phyloP scores from a whole-genome alignment of 371 early-diverging fungal genomes.

The Dichotomocladium elegans region DNA sequence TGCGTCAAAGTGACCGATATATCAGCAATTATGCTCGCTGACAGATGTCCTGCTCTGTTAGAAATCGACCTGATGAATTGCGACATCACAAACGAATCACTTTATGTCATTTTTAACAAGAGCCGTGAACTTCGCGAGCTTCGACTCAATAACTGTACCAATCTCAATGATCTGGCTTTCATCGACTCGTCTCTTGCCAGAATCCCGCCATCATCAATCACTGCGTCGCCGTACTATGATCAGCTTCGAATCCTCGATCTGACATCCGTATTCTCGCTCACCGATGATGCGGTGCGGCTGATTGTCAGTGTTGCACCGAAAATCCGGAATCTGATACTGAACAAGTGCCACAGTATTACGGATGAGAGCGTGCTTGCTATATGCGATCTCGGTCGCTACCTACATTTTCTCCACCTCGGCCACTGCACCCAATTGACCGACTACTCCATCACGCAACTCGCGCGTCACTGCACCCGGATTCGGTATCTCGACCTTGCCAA shows the following conservation, averaged over 20 bases:
- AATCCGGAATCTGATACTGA: slow-evolving; percentile 54
- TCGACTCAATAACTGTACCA: slow-evolving; percentile 37
- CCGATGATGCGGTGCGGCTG: slow-evolving; percentile 47
- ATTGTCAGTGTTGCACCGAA: slow-evolving; percentile 55
- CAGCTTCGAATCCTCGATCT: slow-evolving; percentile 61
- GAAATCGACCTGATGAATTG: slow-evolving; percentile 61
- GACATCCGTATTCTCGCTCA: slow-evolving; percentile 45
- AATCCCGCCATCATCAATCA: not conserved
- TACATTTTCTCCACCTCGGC: slow-evolving; percentile 63
- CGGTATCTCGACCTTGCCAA: slow-evolving; percentile 64
- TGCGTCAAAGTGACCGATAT: slow-evolving; percentile 49
- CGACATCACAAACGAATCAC: slow-evolving; percentile 44
- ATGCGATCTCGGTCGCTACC: slow-evolving; percentile 47
- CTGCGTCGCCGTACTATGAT: slow-evolving; percentile 27
- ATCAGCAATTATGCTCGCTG: slow-evolving; percentile 47
- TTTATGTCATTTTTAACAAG: slow-evolving; percentile 38
- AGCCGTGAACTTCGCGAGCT: slow-evolving; percentile 56
- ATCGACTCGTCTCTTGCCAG: slow-evolving; percentile 19
- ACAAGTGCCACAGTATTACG: slow-evolving; percentile 56
- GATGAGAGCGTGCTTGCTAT: slow-evolving; percentile 50
- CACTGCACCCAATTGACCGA: slow-evolving; percentile 59
- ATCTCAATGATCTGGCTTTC: slow-evolving; percentile 50
- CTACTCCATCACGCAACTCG: slow-evolving; percentile 41
- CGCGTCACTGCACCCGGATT: slow-evolving; percentile 55
- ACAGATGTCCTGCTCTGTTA: slow-evolving; percentile 47